Evolutionary conservation across 1,139 yeast genomes (phyloP).

Genomic region (Candida sp.): DNA sequence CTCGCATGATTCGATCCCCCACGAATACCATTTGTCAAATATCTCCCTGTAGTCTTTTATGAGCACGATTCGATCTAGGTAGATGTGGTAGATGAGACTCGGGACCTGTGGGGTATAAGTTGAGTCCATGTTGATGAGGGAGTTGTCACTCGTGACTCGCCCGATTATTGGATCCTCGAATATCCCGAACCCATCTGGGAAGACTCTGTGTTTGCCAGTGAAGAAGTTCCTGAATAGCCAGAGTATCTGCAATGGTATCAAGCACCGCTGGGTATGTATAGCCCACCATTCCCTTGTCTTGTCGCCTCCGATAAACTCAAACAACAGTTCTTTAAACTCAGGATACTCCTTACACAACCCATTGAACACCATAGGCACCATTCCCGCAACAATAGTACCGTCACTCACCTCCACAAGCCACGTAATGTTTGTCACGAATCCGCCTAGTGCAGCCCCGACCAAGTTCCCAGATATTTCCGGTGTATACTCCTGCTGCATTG

Average conservation of each 20-base stretch:
- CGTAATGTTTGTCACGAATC: constrained; percentile 29
- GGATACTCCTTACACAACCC: constrained; percentile 34
- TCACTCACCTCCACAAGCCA: constrained; percentile 20
- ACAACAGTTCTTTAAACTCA: constrained; percentile 6
- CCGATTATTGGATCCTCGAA: neutral
- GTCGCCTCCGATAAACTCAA: neutral
- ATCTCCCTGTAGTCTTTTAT: constrained; percentile 24
- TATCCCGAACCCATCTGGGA: neutral
- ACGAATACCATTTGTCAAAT: constrained; percentile 34
- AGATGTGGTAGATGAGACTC: constrained; percentile 36
- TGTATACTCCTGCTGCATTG: constrained; percentile 36
- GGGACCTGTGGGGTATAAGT: constrained; percentile 32
- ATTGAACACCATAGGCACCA: constrained; percentile 26
- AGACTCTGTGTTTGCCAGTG: neutral
- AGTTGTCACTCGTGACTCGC: neutral
- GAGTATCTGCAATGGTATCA: neutral
- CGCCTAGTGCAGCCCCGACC: constrained; percentile 38
- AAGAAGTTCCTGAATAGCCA: neutral
- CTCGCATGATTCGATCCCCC: constrained; percentile 34
- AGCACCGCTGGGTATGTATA: too few relatives aligned
- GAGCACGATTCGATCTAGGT: constrained; percentile 33
- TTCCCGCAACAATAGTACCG: constrained; percentile 20
- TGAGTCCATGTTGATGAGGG: neutral
- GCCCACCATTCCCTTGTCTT: neutral
- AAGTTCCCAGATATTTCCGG: constrained; percentile 29